Conservation (phyloP, 495 filamentous ascomycete species). For the Cenococcum geophilum region DNA sequence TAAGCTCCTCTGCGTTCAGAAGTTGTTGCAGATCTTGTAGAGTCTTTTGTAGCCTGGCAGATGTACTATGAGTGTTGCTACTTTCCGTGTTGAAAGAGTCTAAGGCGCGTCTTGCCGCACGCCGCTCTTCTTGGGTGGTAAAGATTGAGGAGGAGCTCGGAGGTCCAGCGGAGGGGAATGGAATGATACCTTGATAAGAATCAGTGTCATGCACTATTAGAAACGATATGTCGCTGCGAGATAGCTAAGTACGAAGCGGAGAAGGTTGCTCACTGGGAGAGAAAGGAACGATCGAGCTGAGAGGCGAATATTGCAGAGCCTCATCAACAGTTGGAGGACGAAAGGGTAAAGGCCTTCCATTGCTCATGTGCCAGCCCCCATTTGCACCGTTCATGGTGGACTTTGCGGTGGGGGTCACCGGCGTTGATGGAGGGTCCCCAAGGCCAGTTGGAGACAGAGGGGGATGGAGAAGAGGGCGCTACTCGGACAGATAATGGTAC, state of each 20-base stretch:
- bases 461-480: neutral
- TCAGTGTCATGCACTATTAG: slow-evolving; percentile 26
- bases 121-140: slow-evolving; percentile 37
- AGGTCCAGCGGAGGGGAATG: slow-evolving; percentile 54
- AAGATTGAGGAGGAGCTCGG: slow-evolving; percentile 39
- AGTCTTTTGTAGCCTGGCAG: slow-evolving; percentile 33
- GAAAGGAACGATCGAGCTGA: slow-evolving; percentile 85
- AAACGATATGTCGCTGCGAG: neutral
- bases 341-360: slow-evolving; percentile 23
- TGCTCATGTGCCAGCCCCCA: slow-evolving; percentile 17
- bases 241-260: slow-evolving; percentile 11
- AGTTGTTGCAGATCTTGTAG: slow-evolving; percentile 64
- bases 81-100: slow-evolving; percentile 34
- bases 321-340: slow-evolving; percentile 64
- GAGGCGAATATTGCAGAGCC: slow-evolving; percentile 84
- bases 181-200: slow-evolving; percentile 54
- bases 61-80: slow-evolving; percentile 20
- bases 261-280: slow-evolving; percentile 56
- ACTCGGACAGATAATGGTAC: neutral
- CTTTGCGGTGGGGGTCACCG: neutral
- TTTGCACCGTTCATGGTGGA: slow-evolving; percentile 7
- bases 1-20: slow-evolving; percentile 59
- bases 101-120: slow-evolving; percentile 19
- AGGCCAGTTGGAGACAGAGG: neutral
- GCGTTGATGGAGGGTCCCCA: slow-evolving; percentile 1